Percentiles rank a stretch among this genome's conserved stretches.
Evolutionary conservation across 2,329 filamentous ascomycete species (phyloP).

Genomic region (Alternaria brassicae): DNA sequence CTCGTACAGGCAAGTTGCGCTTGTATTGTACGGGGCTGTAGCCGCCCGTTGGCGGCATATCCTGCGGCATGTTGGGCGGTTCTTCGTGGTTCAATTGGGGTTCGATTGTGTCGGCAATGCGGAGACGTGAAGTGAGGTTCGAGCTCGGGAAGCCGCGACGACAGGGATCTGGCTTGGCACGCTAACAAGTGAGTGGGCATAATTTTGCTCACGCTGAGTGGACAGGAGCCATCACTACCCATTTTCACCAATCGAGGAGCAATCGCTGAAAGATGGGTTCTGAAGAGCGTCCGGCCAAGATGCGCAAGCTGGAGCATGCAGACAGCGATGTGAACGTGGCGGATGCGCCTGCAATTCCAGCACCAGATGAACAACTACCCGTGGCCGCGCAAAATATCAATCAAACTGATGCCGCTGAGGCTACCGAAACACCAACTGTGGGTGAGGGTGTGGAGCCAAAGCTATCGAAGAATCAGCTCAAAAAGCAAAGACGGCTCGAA

Average conservation of each 20-base stretch:
- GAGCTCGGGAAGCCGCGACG: conserved; percentile 28
- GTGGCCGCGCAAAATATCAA: conserved; percentile 22
- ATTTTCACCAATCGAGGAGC: not conserved
- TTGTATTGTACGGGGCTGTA: conserved; percentile 98
- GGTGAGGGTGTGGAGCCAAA: conserved; percentile 28
- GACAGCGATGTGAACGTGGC: conserved; percentile 17
- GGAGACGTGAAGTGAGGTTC: conserved; percentile 38
- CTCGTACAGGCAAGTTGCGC: conserved; percentile 90
- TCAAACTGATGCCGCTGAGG: conserved; percentile 4
- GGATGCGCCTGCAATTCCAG: conserved; percentile 16
- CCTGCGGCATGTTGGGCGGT: conserved; percentile 80
- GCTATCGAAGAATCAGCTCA: conserved; percentile 85
- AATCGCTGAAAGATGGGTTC: conserved; percentile 57
- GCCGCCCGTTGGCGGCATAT: conserved; percentile 94
- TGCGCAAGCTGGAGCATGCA: conserved; percentile 59
- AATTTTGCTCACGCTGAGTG: conserved; percentile 40
- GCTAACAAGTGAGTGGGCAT: conserved; percentile 33
- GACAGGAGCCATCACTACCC: conserved; percentile 13
- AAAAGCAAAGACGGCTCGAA: conserved; percentile 75
- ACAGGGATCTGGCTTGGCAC: conserved; percentile 36
- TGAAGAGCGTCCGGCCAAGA: conserved; percentile 63
- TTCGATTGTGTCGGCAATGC: conserved; percentile 32
- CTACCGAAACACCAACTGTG: conserved; percentile 7
- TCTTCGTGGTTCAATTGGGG: conserved; percentile 39
- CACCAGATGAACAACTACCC: conserved; percentile 18